Base-by-base conservation (phyloP, 768 basidiomycete genomes). In the Peribolospora kevripleyi region DNA sequence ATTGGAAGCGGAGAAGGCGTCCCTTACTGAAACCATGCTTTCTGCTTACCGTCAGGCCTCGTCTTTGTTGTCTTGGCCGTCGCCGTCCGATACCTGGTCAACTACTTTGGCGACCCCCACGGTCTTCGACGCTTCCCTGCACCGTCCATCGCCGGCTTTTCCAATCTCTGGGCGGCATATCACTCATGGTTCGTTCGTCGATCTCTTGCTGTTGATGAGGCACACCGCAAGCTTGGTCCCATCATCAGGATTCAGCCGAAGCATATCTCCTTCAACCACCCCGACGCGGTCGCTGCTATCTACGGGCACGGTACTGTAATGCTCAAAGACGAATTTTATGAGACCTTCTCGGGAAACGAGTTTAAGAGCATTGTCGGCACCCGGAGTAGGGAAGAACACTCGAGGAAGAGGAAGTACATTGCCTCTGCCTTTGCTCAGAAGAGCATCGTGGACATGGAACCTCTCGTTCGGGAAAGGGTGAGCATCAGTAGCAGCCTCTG, bases 161-260 rank as follows among this genome's bases (percentile, higher is more conserved):
- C 43, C 43, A 45, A 45, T 45, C 13, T 68, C 10, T 68, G 67
- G 68, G 60, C 66, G 3, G 65, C 65, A 36, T 69, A 66, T 52
- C 64, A 69, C 38, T 65, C 64, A 3, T 60, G 65, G 41, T 51
- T 54, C 41, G 67, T 67, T 1, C 58, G 59, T 25, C 59, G 67
- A n/a, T 67, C 65, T 54, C 55, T 63, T 10, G 67, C 62, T 14
- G 66, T 69, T 14, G 61, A 67, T 42, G 57, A 58, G 36, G 58
- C 64, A 8, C 68, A 69, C 49, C 58, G 64, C 60, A 63, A 63
- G 60, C 63, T 65, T 54, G 65, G 68, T 5, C 56, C 58, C 11
- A 51, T 68, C 51, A 65, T 69, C 46, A 65, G 68, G 42, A 63
- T 70, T 40, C 54, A 65, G 9, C 69, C 69, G 3, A 66, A 62